Base-by-base conservation (phyloP, 371 early-diverging fungal species). In the Mortierella sp. region DNA sequence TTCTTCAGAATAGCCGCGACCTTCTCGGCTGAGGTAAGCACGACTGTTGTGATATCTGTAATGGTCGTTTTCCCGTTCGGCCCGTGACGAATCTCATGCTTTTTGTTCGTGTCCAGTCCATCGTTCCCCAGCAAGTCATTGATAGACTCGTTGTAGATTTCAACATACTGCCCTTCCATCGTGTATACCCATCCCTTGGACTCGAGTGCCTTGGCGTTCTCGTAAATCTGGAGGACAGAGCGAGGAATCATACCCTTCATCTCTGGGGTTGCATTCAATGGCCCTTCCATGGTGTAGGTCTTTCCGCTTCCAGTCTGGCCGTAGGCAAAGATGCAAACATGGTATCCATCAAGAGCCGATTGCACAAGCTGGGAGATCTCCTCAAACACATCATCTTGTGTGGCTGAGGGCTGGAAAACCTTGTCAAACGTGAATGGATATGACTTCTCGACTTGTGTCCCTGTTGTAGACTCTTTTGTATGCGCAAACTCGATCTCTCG, bases 241-340 rank as follows among this genome's bases (percentile, higher is more conserved):
- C 95, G 86, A 41, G 96, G 95, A 66, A 98, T 95, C 89, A 98
- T 94, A 17, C 95, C 96, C 68, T 84, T 77, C 17, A 79, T 71
- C 27, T 82, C 80, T 28, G 71, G 68, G 31, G 63, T 76, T 7
- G 80, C 64, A 22, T 71, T 64, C 25, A 80, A 56, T 0, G 89
- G 85, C 12, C 93, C 94, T 73, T 92, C 90, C 94, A 94, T 94
- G 0, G 94, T 94, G 59, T 85, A 88, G 2, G 93, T 92, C 82
- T 99, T 99, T 47, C 99, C 99, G 71, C 94, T 92, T 0, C 99
- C 99, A 3, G 99, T 99, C 83, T 99, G 99, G 0, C 99, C 99
- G 81, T 99, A 99, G 10, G 99, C 99, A 85, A 99, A 99, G 48
- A 99, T 96, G 79, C 99, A 98, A 4, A 98, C 97, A 48, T 95